phyloP scores from a whole-genome alignment of 768 basidiomycete species.

The Auriculariales sp. region DNA sequence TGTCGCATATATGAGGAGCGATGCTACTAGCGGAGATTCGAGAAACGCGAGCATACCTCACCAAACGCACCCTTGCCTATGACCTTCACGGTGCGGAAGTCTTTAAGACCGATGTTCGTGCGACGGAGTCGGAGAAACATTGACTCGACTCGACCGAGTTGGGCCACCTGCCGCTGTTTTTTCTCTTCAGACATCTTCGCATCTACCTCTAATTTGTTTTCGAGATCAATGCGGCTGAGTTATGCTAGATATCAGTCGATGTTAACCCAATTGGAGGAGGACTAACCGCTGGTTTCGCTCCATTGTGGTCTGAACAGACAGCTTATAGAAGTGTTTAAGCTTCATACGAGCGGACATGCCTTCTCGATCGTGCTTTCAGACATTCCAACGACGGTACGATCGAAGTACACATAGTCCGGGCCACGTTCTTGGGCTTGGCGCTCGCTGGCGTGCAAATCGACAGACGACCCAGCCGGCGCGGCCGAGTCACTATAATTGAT shows the following conservation, averaged over 20 bases:
- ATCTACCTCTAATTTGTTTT: slow-evolving; percentile 62
- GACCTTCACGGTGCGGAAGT: slow-evolving; percentile 95
- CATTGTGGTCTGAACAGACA: slow-evolving; percentile 89
- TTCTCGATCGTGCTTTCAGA: slow-evolving; percentile 69
- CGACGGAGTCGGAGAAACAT: slow-evolving; percentile 77
- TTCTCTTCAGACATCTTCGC: slow-evolving; percentile 63
- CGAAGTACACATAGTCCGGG: slow-evolving; percentile 86
- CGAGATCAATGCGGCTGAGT: slow-evolving; percentile 74
- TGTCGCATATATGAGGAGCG: slow-evolving; percentile 13
- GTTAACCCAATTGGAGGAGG: background rate
- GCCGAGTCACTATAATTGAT: no score
- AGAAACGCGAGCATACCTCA: slow-evolving; percentile 47
- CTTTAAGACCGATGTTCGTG: slow-evolving; percentile 79
- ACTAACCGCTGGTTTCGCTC: slow-evolving; percentile 78
- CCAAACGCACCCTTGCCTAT: slow-evolving; percentile 99
- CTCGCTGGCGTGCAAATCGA: no score
- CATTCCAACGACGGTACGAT: slow-evolving; percentile 61
- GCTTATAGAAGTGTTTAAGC: slow-evolving; percentile 92
- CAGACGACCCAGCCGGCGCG: no score
- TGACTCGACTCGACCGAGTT: slow-evolving; percentile 77
- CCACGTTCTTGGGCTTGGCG: slow-evolving; percentile 8
- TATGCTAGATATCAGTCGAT: background rate
- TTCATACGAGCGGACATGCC: slow-evolving; percentile 85
- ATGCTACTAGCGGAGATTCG: background rate
- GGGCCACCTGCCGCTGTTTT: slow-evolving; percentile 68